Evolutionary conservation across 768 basidiomycete genomes (phyloP), one percentile per base, ranked within the genome.

Genomic region (Lactarius sp.): DNA sequence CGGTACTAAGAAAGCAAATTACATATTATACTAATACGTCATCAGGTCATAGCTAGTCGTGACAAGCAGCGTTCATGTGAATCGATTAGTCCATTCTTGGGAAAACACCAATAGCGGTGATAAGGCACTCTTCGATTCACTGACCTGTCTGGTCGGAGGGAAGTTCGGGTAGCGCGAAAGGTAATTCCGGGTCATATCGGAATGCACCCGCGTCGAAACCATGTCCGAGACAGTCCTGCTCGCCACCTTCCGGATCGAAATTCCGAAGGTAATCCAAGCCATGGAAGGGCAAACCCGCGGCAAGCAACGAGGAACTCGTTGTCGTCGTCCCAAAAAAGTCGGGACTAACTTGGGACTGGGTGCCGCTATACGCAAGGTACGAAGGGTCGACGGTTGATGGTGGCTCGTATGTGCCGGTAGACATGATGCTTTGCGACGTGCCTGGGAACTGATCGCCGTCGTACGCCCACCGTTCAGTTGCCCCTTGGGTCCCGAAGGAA

Each of bases 241-340:
- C 79, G 44, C 67, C 59, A 42, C 75, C 73, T 5, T 81, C 80
- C 56, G 84, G 80, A 68, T 78, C 79, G 71, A 87, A 92, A 70
- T 90, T 92, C 69, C 88, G 84, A 70, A 94, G 86, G 69, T 83
- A 94, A 69, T 94, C 92, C 37, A 93, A 78, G 10, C 90, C 92
- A 36, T 84, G 81, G 78, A 93, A 94, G 1, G 90, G 92, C n/a
- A 92, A 77, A 44, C 89, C 89, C 27, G 85, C 79, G 9, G 84
- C 83, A 66, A 85, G 78, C 71, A 91, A 91, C 4, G 81, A 78
- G n/a, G 87, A 73, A 6, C 80, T 81, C 13, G 86, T 82, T 3
- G 86, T 82, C 60, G 81, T 82, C 51, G 73, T 70, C 57, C 78
- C 67, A 62, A 80, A 79, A n/a, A 77, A 62, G n/a, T 72, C 66